Percentiles rank a stretch among this genome's conserved stretches.
phyloP scores from a whole-genome alignment of 2,329 filamentous ascomycete genomes.

The Cryphonectria radicalis region DNA sequence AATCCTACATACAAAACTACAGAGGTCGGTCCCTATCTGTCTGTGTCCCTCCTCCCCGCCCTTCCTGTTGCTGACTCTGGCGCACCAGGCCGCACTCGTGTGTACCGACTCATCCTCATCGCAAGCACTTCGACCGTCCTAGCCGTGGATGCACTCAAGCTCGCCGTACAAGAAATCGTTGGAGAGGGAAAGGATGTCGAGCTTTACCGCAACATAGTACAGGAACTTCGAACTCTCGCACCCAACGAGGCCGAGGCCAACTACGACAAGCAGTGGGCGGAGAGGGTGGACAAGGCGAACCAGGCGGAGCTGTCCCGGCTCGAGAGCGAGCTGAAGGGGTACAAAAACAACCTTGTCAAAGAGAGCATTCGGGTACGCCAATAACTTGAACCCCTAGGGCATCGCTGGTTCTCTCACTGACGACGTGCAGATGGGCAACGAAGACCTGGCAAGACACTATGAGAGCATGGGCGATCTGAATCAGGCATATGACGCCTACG shows the following conservation, averaged over 20 bases:
- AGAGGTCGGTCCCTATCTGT: slow-evolving; percentile 57
- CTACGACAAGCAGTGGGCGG: slow-evolving; percentile 76
- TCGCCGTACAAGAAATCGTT: slow-evolving; percentile 71
- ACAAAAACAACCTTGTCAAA: slow-evolving; percentile 96
- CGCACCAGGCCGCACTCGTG: slow-evolving; percentile 72
- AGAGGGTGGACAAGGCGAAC: slow-evolving; percentile 67
- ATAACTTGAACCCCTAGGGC: background rate
- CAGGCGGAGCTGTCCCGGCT: slow-evolving; percentile 73
- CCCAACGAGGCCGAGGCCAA: slow-evolving; percentile 70
- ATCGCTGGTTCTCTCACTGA: background rate
- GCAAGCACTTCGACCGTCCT: slow-evolving; percentile 78
- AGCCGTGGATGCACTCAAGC: slow-evolving; percentile 77
- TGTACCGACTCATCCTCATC: slow-evolving; percentile 81
- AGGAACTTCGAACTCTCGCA: slow-evolving; percentile 64
- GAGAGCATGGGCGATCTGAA: slow-evolving; percentile 76
- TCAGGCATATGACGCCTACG: slow-evolving; percentile 76
- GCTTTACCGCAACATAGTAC: slow-evolving; percentile 71
- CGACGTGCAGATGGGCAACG: slow-evolving; percentile 78
- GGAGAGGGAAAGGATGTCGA: slow-evolving; percentile 75
- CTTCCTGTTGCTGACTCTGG: slow-evolving; percentile 14
- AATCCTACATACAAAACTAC: slow-evolving; percentile 90
- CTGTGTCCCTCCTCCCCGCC: slow-evolving; percentile 1
- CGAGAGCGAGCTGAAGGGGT: slow-evolving; percentile 83
- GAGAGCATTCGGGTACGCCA: slow-evolving; percentile 84
- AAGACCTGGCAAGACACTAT: slow-evolving; percentile 85